These are phyloP conservation scores for Ophiostoma montium DNA, from an alignment of 2,329 filamentous ascomycete genomes.

Conservation along the genomic window DNA sequence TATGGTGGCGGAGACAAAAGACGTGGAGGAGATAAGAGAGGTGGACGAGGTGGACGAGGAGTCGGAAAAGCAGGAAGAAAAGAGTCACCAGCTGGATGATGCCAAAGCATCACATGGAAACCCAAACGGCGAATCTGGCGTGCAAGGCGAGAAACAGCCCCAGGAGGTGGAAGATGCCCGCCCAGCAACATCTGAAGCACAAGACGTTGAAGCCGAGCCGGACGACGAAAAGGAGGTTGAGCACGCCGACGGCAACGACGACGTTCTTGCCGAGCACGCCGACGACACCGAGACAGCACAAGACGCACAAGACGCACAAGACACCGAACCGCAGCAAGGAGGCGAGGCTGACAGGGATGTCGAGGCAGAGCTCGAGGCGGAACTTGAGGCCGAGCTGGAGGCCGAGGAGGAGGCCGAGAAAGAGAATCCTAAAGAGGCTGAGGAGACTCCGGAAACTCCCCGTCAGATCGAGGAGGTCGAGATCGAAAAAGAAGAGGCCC, in stretches of 20 bases:
- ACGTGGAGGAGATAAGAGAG: no score
- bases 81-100: no score
- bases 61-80: no score
- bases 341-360: neutral
- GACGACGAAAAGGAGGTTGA: slow-evolving; percentile 4
- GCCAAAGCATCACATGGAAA: no score
- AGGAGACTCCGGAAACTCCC: neutral
- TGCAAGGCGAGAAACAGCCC: neutral
- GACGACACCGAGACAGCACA: neutral
- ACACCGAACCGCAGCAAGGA: neutral
- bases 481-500: neutral
- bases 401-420: neutral
- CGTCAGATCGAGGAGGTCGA: neutral
- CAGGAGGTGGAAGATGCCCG: neutral
- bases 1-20: neutral
- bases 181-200: neutral
- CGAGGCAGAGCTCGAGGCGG: neutral
- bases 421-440: neutral
- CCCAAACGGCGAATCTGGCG: no score
- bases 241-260: no score
- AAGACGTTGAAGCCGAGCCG: neutral
- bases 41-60: no score
- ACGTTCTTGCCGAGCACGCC: neutral
- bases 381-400: neutral
- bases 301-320: neutral